phyloP scores from a whole-genome alignment of 306 rosid genomes.

The Glycine latifolia region DNA sequence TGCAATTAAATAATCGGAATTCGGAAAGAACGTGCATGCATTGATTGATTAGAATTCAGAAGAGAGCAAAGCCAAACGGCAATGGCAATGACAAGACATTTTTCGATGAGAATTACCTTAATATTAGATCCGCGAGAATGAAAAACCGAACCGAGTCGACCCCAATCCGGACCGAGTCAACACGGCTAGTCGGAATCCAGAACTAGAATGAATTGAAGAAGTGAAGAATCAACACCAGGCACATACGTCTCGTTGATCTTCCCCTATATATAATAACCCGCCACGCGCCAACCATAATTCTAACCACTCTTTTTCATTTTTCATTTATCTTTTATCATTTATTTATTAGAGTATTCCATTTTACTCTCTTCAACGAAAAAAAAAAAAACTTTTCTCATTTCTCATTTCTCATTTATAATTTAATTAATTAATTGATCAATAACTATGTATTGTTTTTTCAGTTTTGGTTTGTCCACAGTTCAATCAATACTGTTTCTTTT shows the following conservation, averaged over 20 bases:
- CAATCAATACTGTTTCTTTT: too few species aligned
- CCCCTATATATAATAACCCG: slow-evolving; percentile 25
- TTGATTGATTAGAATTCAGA: background rate
- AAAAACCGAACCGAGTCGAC: slow-evolving; percentile 42
- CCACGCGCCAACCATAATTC: slow-evolving; percentile 39
- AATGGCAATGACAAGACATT: slow-evolving; percentile 13
- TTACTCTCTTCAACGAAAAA: too few species aligned
- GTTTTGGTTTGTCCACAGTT: too few species aligned
- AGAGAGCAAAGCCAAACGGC: background rate
- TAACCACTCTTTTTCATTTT: background rate
- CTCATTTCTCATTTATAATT: too few species aligned
- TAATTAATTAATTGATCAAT: too few species aligned
- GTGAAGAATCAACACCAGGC: background rate
- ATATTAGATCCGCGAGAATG: slow-evolving; percentile 48
- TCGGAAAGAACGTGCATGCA: background rate
- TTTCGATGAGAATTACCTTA: slow-evolving; percentile 15
- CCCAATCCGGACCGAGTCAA: slow-evolving; percentile 57
- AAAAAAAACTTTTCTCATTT: too few species aligned
- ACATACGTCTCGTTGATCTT: background rate
- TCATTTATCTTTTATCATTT: background rate
- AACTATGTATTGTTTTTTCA: too few species aligned
- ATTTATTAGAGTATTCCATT: too few species aligned
- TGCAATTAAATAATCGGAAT: slow-evolving; percentile 33
- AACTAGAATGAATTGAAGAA: background rate
- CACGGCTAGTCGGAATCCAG: slow-evolving; percentile 48